phyloP scores from a whole-genome alignment of 495 filamentous ascomycete species.

The Penicillium silybi region DNA sequence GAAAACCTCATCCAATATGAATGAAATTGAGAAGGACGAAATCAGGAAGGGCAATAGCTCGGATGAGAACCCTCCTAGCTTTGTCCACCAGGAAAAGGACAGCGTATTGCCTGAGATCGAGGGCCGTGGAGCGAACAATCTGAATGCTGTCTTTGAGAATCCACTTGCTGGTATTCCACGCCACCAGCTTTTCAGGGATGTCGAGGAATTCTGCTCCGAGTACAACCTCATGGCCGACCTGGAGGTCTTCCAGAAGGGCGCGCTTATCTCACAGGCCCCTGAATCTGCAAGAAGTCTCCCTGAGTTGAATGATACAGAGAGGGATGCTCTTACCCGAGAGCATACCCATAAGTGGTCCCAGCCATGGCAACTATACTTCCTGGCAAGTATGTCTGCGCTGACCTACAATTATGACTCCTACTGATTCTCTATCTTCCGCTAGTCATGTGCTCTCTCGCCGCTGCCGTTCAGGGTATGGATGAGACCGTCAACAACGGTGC shows the following conservation, averaged over 20 bases:
- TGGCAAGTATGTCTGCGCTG: slow-evolving; percentile 39
- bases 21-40: not conserved
- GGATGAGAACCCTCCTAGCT: slow-evolving; percentile 6
- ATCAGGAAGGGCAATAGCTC: not conserved
- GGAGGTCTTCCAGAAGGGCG: slow-evolving; percentile 49
- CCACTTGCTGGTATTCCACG: slow-evolving; percentile 48
- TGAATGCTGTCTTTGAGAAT: slow-evolving; percentile 43
- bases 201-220: slow-evolving; percentile 46
- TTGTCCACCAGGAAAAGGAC: slow-evolving; percentile 8
- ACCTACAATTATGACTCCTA: slow-evolving; percentile 3
- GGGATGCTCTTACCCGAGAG: slow-evolving; percentile 41
- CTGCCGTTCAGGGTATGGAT: slow-evolving; percentile 63
- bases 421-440: not conserved
- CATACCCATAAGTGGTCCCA: slow-evolving; percentile 54
- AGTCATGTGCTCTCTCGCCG: slow-evolving; percentile 46
- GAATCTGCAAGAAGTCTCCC: slow-evolving; percentile 32
- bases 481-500: slow-evolving; percentile 80
- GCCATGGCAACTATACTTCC: slow-evolving; percentile 53
- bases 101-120: slow-evolving; percentile 18
- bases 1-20: not conserved
- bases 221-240: slow-evolving; percentile 41
- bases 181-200: slow-evolving; percentile 44
- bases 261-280: slow-evolving; percentile 51
- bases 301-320: slow-evolving; percentile 46
- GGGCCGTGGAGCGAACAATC: slow-evolving; percentile 9